Base-by-base conservation (phyloP, 2,329 filamentous ascomycete species). In the Colletotrichum lupini region DNA sequence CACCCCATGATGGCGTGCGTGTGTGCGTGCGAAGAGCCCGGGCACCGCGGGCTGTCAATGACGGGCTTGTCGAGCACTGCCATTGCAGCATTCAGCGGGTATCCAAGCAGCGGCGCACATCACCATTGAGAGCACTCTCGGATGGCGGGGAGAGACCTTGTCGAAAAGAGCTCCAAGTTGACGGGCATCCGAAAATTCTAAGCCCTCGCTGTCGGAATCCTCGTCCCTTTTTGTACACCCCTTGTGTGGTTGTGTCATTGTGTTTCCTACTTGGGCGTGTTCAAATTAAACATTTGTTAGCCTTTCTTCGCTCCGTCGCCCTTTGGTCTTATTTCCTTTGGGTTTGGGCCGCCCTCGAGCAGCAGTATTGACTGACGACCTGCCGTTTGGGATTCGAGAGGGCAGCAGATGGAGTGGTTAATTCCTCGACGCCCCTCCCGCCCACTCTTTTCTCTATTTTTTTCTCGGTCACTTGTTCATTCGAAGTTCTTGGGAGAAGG, bases 161-260 rank as follows among this genome's bases (percentile, higher is more conserved):
- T 46, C 26, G 32, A 32, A n/a, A 19, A 42, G 32, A 35, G 32
- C 37, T 42, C 37, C 14, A 42, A 3, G 1, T 1, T 16, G 16
- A 19, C 16, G 37, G 37, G 37, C 37, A 16, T 19, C 32, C 32
- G 37, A 42, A 42, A 42, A 19, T 35, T 12, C 32, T 12, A 12
- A 35, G 42, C 42, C 42, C 19, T 53, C n/a, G 24, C 12, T 14
- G 61, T 24, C n/a, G 32, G 30, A 53, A 26, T 37, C 11, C n/a
- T 63, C 16, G 14, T 11, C n/a, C 5, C 19, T 35, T 59, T 64
- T 49, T 30, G 42, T 56, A 12, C 28, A 14, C 24, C 53, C 68
- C 68, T 66, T 59, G 55, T 62, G 28, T 49, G 19, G 46, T 68
- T 63, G 24, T 68, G 42, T 63, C 65, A 59, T 63, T 72, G 35